phyloP scores from a whole-genome alignment of 371 early-diverging fungal species.

The Apophysomyces trapeziformis region DNA sequence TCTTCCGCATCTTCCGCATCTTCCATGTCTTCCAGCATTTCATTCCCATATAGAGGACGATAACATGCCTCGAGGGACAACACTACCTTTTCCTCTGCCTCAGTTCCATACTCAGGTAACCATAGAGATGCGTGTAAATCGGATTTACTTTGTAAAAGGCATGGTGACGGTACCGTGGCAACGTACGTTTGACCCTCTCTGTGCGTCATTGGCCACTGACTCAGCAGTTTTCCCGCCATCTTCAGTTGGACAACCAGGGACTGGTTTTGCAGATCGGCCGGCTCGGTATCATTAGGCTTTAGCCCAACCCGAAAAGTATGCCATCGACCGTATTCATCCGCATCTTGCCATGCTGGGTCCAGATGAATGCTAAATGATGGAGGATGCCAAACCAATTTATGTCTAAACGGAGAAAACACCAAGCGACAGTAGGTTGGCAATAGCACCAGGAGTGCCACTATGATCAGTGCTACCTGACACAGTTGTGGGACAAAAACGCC shows the following conservation, averaged over 20 bases:
- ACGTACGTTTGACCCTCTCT: neutral
- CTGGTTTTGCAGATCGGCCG: neutral
- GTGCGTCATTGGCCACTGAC: neutral
- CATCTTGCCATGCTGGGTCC: constrained; percentile 16
- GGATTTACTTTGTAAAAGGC: constrained; percentile 12
- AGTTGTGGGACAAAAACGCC: neutral
- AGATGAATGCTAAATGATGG: neutral
- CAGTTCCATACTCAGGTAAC: neutral
- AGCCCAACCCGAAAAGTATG: constrained; percentile 13
- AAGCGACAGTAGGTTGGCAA: neutral
- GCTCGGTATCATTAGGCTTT: neutral
- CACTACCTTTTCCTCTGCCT: neutral
- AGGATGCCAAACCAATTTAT: neutral
- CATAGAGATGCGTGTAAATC: constrained; percentile 11
- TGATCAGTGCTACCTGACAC: constrained; percentile 1
- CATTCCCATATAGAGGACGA: neutral
- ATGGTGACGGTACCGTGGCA: constrained; percentile 22
- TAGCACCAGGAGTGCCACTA: neutral
- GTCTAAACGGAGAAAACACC: neutral
- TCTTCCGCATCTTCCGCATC: neutral
- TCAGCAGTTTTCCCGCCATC: neutral
- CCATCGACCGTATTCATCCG: constrained; percentile 13
- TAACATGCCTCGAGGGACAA: neutral
- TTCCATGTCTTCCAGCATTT: constrained; percentile 2
- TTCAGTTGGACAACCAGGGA: neutral